Evolutionary conservation across 208 protist species (phyloP).

Genomic region (Trichomonas vaginalis): DNA sequence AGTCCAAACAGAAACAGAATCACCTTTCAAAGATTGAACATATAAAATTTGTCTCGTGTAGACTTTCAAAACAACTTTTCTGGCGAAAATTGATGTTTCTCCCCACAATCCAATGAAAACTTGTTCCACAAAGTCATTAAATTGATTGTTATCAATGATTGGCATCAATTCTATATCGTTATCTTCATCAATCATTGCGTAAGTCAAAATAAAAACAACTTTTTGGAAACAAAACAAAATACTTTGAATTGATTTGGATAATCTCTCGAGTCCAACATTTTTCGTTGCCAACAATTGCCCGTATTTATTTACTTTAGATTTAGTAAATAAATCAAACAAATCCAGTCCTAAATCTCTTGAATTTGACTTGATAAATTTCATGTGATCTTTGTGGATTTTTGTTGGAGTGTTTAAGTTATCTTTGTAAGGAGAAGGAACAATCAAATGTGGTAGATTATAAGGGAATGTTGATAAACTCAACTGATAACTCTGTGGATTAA

Average conservation of each 20-base stretch:
- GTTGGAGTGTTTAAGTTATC: too few species aligned
- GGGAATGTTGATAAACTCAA: neutral
- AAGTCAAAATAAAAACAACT: neutral
- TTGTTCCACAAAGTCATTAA: neutral
- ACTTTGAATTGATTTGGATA: neutral
- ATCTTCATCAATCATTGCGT: too few species aligned
- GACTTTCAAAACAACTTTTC: neutral
- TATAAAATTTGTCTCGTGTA: neutral
- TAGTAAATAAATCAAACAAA: neutral
- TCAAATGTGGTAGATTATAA: neutral
- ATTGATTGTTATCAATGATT: neutral
- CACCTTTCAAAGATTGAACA: neutral
- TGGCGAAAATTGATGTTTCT: neutral
- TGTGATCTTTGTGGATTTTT: neutral
- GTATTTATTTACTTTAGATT: neutral
- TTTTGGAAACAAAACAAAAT: neutral
- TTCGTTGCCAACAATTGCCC: neutral
- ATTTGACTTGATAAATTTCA: neutral
- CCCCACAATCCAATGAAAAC: conserved; percentile 7
- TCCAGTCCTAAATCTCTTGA: neutral
- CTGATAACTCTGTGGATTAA: neutral
- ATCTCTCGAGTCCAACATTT: neutral
- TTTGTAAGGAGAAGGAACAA: neutral
- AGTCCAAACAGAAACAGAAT: neutral
- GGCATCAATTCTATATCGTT: neutral